These are phyloP conservation scores for Calonectria naviculata DNA, from an alignment of 2,329 filamentous ascomycete genomes.

Conservation along the genomic window DNA sequence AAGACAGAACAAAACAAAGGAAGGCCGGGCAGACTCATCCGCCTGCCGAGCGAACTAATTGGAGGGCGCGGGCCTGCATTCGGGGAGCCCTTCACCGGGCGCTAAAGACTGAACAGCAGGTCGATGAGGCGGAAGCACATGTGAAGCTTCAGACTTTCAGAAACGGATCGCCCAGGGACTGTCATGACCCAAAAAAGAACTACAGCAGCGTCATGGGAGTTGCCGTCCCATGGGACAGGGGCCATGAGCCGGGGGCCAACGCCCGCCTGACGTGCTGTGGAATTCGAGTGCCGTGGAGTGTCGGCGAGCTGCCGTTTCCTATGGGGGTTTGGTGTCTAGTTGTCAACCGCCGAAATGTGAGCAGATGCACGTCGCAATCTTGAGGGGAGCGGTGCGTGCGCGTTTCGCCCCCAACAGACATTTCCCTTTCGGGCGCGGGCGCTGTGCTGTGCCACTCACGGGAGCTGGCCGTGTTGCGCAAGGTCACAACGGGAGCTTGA, in stretches of 20 bases:
- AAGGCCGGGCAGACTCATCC: slow-evolving; percentile 23
- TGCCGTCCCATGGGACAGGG: slow-evolving; percentile 12
- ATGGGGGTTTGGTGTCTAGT: slow-evolving; percentile 20
- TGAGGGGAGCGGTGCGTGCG: slow-evolving; percentile 31
- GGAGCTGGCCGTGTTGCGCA: neutral
- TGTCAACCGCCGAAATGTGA: slow-evolving; percentile 1
- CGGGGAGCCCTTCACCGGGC: slow-evolving; percentile 5
- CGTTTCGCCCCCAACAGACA: slow-evolving; percentile 35
- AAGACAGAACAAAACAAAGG: slow-evolving; percentile 23
- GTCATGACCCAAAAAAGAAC: neutral
- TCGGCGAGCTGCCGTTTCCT: neutral
- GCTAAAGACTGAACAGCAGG: neutral
- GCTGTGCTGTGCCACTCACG: slow-evolving; percentile 16
- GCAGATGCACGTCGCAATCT: slow-evolving; percentile 23
- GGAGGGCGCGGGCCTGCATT: slow-evolving; percentile 25
- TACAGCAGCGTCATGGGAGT: slow-evolving; percentile 23
- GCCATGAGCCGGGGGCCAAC: slow-evolving; percentile 22
- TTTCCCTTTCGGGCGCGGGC: slow-evolving; percentile 38
- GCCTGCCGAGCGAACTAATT: slow-evolving; percentile 23
- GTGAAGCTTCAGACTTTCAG: neutral
- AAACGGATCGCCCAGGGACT: neutral
- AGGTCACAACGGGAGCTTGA: slow-evolving; percentile 7
- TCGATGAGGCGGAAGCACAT: neutral
- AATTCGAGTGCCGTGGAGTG: slow-evolving; percentile 35
- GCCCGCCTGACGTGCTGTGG: slow-evolving; percentile 37